These are phyloP conservation scores for Immersiporthe knoxdaviesiana DNA, from an alignment of 2,329 filamentous ascomycete genomes.

Conservation along the genomic window DNA sequence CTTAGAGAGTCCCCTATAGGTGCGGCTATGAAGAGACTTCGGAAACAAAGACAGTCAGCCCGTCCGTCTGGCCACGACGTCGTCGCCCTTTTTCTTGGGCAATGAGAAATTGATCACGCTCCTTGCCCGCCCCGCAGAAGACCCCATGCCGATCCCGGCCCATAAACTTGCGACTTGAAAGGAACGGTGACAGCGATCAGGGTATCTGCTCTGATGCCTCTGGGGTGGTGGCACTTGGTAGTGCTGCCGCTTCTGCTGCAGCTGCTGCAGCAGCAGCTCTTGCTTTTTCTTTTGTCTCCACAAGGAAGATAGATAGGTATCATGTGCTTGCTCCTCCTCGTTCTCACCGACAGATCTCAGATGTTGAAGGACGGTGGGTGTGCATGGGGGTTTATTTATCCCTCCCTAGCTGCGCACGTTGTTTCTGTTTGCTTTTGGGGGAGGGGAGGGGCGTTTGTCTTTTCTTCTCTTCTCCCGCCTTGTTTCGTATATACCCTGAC, in stretches of 20 bases:
- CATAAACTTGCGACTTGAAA: constrained; percentile 27
- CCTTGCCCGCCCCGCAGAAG: constrained; percentile 3
- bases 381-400: background rate
- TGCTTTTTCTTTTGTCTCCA: background rate
- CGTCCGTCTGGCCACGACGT: background rate
- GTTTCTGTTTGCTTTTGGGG: background rate
- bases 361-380: background rate
- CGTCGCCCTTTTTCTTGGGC: background rate
- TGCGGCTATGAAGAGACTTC: background rate
- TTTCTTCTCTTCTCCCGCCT: background rate
- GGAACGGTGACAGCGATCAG: constrained; percentile 25
- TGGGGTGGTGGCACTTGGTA: background rate
- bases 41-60: background rate
- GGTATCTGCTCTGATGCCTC: background rate
- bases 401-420: background rate
- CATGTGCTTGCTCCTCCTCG: background rate
- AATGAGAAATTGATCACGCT: background rate
- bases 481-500: background rate
- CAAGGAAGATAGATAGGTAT: background rate
- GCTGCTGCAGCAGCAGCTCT: background rate
- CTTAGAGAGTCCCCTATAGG: background rate
- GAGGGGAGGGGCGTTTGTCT: too few relatives aligned
- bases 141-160: constrained; percentile 13
- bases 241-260: background rate
- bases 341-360: constrained; percentile 13